Evolutionary conservation across 192 early-diverging fungal genomes (phyloP).

Genomic region (Cetraspora pellucida): DNA sequence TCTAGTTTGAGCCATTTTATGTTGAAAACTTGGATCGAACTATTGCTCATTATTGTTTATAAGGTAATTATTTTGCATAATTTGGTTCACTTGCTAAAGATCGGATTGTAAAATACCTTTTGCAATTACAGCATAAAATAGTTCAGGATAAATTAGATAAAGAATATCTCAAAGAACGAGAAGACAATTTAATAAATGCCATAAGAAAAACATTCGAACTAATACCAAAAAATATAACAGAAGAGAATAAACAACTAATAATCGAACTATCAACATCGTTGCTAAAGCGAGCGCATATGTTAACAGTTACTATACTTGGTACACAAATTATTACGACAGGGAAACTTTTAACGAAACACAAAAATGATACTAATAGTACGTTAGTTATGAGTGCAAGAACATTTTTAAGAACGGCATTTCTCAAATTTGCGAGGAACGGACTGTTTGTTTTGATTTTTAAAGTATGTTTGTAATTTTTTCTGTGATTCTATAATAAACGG

Average conservation of each 20-base stretch:
- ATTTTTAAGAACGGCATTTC: conserved; percentile 57
- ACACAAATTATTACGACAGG: conserved; percentile 61
- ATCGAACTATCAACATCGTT: conserved; percentile 55
- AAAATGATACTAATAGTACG: conserved; percentile 46
- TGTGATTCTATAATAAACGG: not conserved
- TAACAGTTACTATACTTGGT: conserved; percentile 57
- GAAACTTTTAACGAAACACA: conserved; percentile 55
- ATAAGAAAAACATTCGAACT: conserved; percentile 50
- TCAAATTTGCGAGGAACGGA: conserved; percentile 57
- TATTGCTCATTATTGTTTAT: conserved; percentile 59
- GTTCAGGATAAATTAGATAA: conserved; percentile 36
- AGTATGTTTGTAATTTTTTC: conserved; percentile 32
- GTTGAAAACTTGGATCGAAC: conserved; percentile 58
- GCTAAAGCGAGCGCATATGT: conserved; percentile 53
- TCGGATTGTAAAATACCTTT: not conserved
- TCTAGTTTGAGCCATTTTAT: conserved; percentile 47
- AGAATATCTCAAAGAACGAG: conserved; percentile 31
- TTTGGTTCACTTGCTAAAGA: not conserved
- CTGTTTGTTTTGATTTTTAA: conserved; percentile 67
- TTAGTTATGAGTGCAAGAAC: conserved; percentile 52
- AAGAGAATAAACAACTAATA: conserved; percentile 60
- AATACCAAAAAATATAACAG: conserved; percentile 45
- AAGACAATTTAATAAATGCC: conserved; percentile 40
- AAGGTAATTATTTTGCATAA: conserved; percentile 42
- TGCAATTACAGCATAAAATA: conserved; percentile 39